Percentiles rank a stretch among this genome's conserved stretches.
These are phyloP conservation scores for Candida sakaeoensis DNA, from an alignment of 805 yeast species.

Conservation along the genomic window DNA sequence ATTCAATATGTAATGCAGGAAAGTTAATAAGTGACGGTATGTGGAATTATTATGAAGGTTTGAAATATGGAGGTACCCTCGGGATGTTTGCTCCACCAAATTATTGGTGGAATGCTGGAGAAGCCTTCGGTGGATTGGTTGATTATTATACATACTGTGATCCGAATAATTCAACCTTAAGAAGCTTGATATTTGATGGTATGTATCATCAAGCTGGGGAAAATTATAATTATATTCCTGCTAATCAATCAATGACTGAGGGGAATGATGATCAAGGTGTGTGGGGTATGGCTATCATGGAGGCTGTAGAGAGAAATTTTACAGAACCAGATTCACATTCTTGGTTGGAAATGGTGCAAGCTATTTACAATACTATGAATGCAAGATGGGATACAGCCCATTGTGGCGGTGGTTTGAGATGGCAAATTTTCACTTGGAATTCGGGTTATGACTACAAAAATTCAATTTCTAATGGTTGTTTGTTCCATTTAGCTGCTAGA, in stretches of 20 bases:
- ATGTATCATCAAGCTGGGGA: conserved; percentile 44
- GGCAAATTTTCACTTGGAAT: conserved; percentile 97
- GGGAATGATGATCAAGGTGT: conserved; percentile 53
- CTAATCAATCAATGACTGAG: conserved; percentile 45
- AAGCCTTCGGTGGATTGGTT: conserved; percentile 46
- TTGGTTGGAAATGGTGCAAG: conserved; percentile 85
- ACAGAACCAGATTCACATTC: conserved; percentile 57
- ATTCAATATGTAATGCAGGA: conserved; percentile 42
- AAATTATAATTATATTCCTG: conserved; percentile 39
- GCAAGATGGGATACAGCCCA: conserved; percentile 72
- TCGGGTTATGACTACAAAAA: conserved; percentile 92
- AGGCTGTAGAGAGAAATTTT: conserved; percentile 45
- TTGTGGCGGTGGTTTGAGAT: conserved; percentile 89
- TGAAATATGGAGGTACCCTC: conserved; percentile 39
- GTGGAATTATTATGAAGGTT: conserved; percentile 45
- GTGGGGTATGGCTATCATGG: conserved; percentile 47
- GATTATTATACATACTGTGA: conserved; percentile 40
- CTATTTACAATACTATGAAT: conserved; percentile 88
- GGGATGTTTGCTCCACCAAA: conserved; percentile 45
- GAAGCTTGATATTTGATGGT: conserved; percentile 29
- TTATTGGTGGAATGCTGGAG: conserved; percentile 55
- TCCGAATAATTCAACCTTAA: conserved; percentile 27
- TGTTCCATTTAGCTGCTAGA: conserved; percentile 84
- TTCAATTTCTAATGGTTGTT: conserved; percentile 84
- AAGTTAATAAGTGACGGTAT: conserved; percentile 32